Evolutionary conservation across 1,284 basidiomycete species (phyloP).

Genomic region (Irpex rosettiformis): DNA sequence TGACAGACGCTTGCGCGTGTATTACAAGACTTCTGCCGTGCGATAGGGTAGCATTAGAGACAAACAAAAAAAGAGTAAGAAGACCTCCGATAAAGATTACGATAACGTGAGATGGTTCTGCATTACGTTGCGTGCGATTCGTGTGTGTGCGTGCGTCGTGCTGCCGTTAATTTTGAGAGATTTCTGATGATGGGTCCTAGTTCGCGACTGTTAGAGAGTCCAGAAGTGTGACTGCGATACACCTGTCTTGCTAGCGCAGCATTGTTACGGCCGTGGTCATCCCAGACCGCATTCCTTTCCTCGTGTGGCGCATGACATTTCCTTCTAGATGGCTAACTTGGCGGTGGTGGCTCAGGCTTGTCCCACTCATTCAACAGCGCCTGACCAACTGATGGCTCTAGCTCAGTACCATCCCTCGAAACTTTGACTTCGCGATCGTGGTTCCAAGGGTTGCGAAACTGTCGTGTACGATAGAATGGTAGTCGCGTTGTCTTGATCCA

Average conservation of each 20-base stretch:
- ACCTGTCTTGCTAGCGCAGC: background rate
- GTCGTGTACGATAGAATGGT: constrained; percentile 76
- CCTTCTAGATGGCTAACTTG: constrained; percentile 13
- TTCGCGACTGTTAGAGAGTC: too few relatives aligned
- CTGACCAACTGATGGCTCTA: constrained; percentile 80
- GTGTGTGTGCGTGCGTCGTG: constrained; percentile 18
- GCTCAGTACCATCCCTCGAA: constrained; percentile 88
- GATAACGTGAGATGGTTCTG: constrained; percentile 1
- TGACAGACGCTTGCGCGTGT: constrained; percentile 12
- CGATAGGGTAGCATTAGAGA: constrained; percentile 11
- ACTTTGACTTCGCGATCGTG: constrained; percentile 89
- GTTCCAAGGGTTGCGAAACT: constrained; percentile 92
- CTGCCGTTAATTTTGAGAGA: constrained; percentile 15
- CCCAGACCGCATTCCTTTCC: background rate
- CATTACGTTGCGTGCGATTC: constrained; percentile 18
- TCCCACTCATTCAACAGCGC: constrained; percentile 79
- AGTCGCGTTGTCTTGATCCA: constrained; percentile 79
- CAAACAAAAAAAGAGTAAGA: background rate
- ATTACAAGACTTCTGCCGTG: constrained; percentile 15
- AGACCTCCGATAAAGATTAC: background rate
- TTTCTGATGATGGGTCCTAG: too few relatives aligned
- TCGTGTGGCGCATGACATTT: constrained; percentile 9
- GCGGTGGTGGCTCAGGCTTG: constrained; percentile 21
- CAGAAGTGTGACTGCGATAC: constrained; percentile 8
- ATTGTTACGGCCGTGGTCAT: background rate